Evolutionary conservation across 768 basidiomycete genomes (phyloP), one percentile per base, ranked within the genome.

Genomic region (Calocybe gangraenosa): DNA sequence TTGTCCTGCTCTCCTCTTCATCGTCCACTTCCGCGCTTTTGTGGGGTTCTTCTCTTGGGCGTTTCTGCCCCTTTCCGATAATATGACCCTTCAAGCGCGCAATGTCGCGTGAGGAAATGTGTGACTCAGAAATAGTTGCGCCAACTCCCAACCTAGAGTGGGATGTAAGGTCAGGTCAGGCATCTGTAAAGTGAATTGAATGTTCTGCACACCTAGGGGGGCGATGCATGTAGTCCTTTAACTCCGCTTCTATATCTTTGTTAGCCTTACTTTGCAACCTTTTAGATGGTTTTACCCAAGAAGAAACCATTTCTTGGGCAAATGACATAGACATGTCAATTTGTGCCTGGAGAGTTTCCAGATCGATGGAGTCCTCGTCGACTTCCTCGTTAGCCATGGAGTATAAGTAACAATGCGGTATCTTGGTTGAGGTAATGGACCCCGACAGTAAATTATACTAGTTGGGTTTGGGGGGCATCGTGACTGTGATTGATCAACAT

Each of bases 141-240:
- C 88, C 88, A 7, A 91, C 85, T 44, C 88, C 88, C 46, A 91
- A 67, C 54, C 88, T 91, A 48, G 32, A n/a, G n/a, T n/a, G n/a
- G n/a, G n/a, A n/a, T 40, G 34, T 14, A 48, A 34, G 42, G 50
- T 21, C 19, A 31, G 23, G 33, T 41, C 35, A 20, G 40, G 8
- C 18, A 44, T 8, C 38, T 42, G 43, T 30, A 37, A 35, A 51
- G 43, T 47, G 48, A 37, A 10, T 36, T 47, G 37, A 15, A 20
- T 17, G 13, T 18, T 28, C 25, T 35, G 41, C 51, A 36, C 64
- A 90, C 88, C 88, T 78, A 41, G 84, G 71, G 11, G 88, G 88
- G 21, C 78, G 74, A 34, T 78, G 78, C 69, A 85, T 70, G 53
- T 82, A 73, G 51, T 85, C 82, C 47, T 80, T 74, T 9, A 90